phyloP scores from a whole-genome alignment of 2,329 filamentous ascomycete genomes.

The Alternaria sp. region DNA sequence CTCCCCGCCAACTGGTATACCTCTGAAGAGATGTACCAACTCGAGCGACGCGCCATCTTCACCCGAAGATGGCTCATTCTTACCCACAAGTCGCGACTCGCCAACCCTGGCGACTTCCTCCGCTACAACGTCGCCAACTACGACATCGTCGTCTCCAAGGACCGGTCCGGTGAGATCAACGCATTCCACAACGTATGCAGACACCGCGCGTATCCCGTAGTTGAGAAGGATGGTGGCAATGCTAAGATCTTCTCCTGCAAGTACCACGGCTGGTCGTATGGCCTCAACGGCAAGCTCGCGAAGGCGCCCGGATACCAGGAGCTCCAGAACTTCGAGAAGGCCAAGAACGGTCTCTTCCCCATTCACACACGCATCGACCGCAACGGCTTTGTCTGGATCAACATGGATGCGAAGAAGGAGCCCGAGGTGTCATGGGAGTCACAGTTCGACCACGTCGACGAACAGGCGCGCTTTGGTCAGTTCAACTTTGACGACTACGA shows the following conservation, averaged over 20 bases:
- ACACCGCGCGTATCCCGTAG: slow-evolving; percentile 54
- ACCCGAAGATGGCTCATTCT: slow-evolving; percentile 64
- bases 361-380: slow-evolving; percentile 43
- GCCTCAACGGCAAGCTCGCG: slow-evolving; percentile 51
- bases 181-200: slow-evolving; percentile 56
- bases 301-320: slow-evolving; percentile 54
- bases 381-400: slow-evolving; percentile 47
- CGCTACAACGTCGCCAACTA: slow-evolving; percentile 56
- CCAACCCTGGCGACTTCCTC: slow-evolving; percentile 63
- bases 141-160: slow-evolving; percentile 49
- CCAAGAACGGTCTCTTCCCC: slow-evolving; percentile 44
- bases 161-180: slow-evolving; percentile 48
- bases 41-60: slow-evolving; percentile 59
- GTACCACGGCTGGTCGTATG: slow-evolving; percentile 58
- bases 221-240: slow-evolving; percentile 47
- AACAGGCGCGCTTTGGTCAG: slow-evolving; percentile 43
- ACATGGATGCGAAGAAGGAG: slow-evolving; percentile 43
- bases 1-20: slow-evolving; percentile 52
- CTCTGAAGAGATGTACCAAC: slow-evolving; percentile 52
- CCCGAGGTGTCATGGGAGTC: slow-evolving; percentile 41
- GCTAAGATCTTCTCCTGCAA: slow-evolving; percentile 52
- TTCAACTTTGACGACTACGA: slow-evolving; percentile 52
- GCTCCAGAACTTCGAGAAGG: slow-evolving; percentile 49
- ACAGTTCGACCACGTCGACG: slow-evolving; percentile 39
- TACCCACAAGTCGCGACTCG: slow-evolving; percentile 60